Evolutionary conservation across 2,329 filamentous ascomycete species (phyloP).

Genomic region (Aspergillus cejpii): DNA sequence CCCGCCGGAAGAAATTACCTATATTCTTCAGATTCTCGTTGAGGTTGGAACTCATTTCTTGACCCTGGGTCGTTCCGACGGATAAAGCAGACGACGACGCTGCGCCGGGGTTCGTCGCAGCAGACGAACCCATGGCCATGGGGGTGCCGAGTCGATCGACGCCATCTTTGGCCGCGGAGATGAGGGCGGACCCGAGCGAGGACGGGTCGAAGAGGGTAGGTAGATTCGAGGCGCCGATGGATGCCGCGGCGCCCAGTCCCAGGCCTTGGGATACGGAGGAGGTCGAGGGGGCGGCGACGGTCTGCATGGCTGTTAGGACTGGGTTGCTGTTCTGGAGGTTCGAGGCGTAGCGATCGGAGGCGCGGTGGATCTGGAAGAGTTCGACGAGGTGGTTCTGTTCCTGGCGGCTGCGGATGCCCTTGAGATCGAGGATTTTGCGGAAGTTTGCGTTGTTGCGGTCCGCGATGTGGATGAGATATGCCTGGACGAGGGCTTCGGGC

Average conservation of each 20-base stretch:
- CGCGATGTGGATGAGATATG: conserved; percentile 93
- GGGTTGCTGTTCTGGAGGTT: conserved; percentile 65
- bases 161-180: conserved; percentile 79
- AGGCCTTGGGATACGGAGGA: conserved; percentile 45
- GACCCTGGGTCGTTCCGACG: conserved; percentile 19
- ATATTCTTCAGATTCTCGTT: conserved; percentile 95
- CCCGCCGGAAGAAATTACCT: conserved; percentile 89
- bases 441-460: conserved; percentile 94
- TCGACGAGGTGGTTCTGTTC: conserved; percentile 81
- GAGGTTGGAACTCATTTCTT: conserved; percentile 51
- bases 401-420: conserved; percentile 72
- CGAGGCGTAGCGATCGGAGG: conserved; percentile 55
- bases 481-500: conserved; percentile 89
- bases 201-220: conserved; percentile 68
- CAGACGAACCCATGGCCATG: conserved; percentile 41
- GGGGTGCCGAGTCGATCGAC: conserved; percentile 68
- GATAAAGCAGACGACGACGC: conserved; percentile 21
- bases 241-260: conserved; percentile 38
- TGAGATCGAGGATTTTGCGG: conserved; percentile 89
- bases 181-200: conserved; percentile 75
- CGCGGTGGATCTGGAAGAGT: conserved; percentile 80
- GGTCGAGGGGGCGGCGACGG: conserved; percentile 23
- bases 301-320: conserved; percentile 59
- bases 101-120: conserved; percentile 23
- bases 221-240: conserved; percentile 42